Percentiles rank a stretch among this genome's conserved stretches.
Evolutionary conservation across 148 eudicot genomes (phyloP).

Genomic region (Fallopia convolvulus): DNA sequence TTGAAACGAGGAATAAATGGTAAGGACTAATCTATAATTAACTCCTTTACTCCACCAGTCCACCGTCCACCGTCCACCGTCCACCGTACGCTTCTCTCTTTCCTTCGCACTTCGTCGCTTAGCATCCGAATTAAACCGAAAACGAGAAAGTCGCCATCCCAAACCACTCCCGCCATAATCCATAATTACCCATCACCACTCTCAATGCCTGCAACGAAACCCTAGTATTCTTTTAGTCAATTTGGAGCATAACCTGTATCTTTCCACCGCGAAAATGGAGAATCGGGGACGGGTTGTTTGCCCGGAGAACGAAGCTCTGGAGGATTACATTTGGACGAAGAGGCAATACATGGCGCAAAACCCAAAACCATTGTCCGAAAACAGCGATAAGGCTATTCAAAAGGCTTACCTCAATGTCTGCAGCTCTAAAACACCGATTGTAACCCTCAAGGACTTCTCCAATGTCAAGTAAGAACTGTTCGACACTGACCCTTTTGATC

Average conservation of each 20-base stretch:
- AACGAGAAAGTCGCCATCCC: neutral
- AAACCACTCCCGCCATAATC: neutral
- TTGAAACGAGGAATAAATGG: too few relatives aligned
- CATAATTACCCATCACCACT: neutral
- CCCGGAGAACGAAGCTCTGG: constrained; percentile 48
- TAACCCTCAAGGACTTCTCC: constrained; percentile 53
- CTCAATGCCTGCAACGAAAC: neutral
- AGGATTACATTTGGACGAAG: constrained; percentile 48
- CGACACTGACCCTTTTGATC: neutral
- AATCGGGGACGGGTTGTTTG: constrained; percentile 23
- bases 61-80: too few relatives aligned
- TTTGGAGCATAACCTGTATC: neutral
- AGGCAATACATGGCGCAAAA: constrained; percentile 39
- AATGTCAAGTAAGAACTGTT: constrained; percentile 45
- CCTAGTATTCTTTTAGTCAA: neutral
- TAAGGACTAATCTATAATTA: too few relatives aligned
- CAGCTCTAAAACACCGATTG: constrained; percentile 37
- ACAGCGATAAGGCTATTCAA: constrained; percentile 32
- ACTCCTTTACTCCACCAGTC: too few relatives aligned
- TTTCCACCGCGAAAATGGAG: neutral
- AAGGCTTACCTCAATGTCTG: constrained; percentile 53
- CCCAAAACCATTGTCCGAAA: constrained; percentile 39
- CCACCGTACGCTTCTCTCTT: too few relatives aligned
- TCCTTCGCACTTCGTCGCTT: too few relatives aligned
- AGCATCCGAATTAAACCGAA: too few relatives aligned